Evolutionary conservation across 208 protist species (phyloP), one percentile per base, ranked within the genome.

Genomic region (Leishmania major): DNA sequence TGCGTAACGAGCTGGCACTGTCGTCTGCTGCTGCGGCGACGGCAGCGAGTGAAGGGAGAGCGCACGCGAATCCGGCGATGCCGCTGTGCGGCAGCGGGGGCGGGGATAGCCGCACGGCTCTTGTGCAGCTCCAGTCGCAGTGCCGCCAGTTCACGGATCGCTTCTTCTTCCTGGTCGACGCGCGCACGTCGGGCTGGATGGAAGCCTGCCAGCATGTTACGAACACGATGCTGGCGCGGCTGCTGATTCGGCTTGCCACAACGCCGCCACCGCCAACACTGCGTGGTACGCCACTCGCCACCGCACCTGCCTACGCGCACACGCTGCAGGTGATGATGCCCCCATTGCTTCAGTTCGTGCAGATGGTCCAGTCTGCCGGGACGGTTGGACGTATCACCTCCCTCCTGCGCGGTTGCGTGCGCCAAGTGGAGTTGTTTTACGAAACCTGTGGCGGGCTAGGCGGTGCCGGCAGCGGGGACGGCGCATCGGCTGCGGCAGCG

Each of bases 151-250:
- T 89, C 64, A 78, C 82, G 25, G 81, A 82, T n/a, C 86, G 83
- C 66, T 86, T 86, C 79, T 89, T 89, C 66, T 89, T 89, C 28
- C 57, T 89, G 3, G 73, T 89, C 13, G 86, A 89, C 72, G 62
- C 77, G 60, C 86, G 82, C 53, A 86, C 86, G 31, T 84, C 86
- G 45, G 86, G 81, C 49, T 89, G 81, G 86, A 31, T 83, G 55
- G 77, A 82, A 76, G 79, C 79, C 19, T 86, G 86, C 17, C 86
- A 85, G 43, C 45, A 45, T 43, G 81, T 82, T 62, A 77, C 69
- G 10, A 82, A 86, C 66, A 43, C 66, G 28, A 67, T 86, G 67
- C 75, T 89, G 62, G 82, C 82, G 28, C 79, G 86, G 2, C 71
- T 89, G 49, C 22, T 89, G 70, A 77, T 77, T 22, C 76, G 60